A percentile compares a stretch with the other conserved stretches of the same genome.
Conservation (phyloP, 1,284 basidiomycete species). For the Marasmius tenuissimus region DNA sequence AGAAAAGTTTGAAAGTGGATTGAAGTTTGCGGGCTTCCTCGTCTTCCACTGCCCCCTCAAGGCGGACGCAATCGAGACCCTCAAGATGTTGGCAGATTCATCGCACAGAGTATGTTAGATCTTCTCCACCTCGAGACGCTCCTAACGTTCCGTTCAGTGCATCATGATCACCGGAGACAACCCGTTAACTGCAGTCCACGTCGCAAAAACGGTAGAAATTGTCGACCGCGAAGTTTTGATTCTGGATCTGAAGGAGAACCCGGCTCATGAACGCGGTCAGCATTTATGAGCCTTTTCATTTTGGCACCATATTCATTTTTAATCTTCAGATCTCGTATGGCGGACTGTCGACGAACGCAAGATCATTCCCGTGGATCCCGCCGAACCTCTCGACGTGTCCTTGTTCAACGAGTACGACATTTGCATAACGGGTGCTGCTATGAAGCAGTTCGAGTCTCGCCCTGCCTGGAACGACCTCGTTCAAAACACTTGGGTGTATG, state of each 20-base stretch:
- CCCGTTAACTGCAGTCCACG: slow-evolving; percentile 91
- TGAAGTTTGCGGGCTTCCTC: slow-evolving; percentile 88
- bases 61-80: slow-evolving; percentile 82
- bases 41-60: slow-evolving; percentile 98
- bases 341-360: slow-evolving; percentile 88
- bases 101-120: slow-evolving; percentile 79
- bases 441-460: slow-evolving; percentile 76
- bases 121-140: not conserved
- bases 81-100: slow-evolving; percentile 92
- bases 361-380: slow-evolving; percentile 80
- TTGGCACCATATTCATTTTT: not conserved
- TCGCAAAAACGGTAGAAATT: slow-evolving; percentile 93
- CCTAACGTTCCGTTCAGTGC: slow-evolving; percentile 52
- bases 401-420: slow-evolving; percentile 89
- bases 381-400: slow-evolving; percentile 71
- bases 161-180: slow-evolving; percentile 99
- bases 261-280: slow-evolving; percentile 65
- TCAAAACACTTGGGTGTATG: slow-evolving; percentile 95
- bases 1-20: slow-evolving; percentile 74
- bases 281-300: slow-evolving; percentile 8
- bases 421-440: slow-evolving; percentile 89
- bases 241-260: slow-evolving; percentile 84
- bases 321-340: slow-evolving; percentile 76
- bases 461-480: slow-evolving; percentile 78
- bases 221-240: slow-evolving; percentile 92